Percentiles rank a stretch among this genome's conserved stretches.
Evolutionary conservation across 176 grass and related monocot genomes (phyloP).

Genomic region (Rhynchospora tenuis): DNA sequence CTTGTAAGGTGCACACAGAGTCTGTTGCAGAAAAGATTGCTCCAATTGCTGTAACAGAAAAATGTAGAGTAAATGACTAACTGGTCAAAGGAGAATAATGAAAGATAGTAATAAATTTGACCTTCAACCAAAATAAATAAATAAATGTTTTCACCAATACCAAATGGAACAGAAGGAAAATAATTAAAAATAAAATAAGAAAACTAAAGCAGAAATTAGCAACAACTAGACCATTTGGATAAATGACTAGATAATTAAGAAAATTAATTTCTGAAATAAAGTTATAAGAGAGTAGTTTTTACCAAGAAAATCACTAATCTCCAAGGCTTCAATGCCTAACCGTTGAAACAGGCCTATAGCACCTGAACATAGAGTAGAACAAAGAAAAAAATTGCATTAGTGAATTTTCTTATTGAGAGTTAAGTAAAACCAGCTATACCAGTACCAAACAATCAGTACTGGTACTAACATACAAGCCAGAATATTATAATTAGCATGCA

Average conservation of each 20-base stretch:
- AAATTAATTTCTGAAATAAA: not conserved
- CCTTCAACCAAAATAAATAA: not conserved
- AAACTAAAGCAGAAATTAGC: too few species aligned
- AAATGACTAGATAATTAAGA: not conserved
- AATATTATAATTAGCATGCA: not conserved
- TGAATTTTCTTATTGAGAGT: not conserved
- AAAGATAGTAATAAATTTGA: not conserved
- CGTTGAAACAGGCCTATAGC: conserved; percentile 52
- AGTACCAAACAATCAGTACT: not conserved
- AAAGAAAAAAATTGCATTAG: not conserved
- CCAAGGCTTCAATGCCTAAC: conserved; percentile 66
- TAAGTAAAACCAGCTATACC: not conserved
- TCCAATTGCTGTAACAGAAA: conserved; percentile 66
- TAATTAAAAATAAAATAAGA: conserved; percentile 47
- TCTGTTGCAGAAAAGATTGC: conserved; percentile 96
- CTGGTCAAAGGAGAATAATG: not conserved
- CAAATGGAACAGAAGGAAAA: not conserved
- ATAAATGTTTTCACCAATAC: not conserved
- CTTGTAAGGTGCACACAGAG: conserved; percentile 96
- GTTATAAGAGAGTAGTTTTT: not conserved
- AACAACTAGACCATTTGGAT: not conserved
- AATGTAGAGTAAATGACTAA: conserved; percentile 5
- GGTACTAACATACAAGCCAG: not conserved
- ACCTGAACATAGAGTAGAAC: conserved; percentile 33
- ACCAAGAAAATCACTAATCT: conserved; percentile 87